Evolutionary conservation across 768 basidiomycete species (phyloP), one percentile per base, ranked within the genome.

Genomic region (Lactarius indigo): DNA sequence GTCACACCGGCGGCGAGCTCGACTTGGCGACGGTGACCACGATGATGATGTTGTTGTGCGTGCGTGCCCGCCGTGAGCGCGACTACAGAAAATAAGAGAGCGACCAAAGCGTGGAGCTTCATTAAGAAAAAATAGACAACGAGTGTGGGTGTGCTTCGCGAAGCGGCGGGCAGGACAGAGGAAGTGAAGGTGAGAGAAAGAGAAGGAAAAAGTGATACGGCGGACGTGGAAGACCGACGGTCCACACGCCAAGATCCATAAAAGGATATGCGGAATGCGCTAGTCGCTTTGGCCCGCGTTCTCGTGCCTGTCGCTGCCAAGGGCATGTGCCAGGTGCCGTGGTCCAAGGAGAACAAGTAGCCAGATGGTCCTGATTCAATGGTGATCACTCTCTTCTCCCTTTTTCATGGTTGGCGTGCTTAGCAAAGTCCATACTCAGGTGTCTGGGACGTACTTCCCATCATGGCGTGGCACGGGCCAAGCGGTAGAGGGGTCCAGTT

Each of bases 21-120:
- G 2, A n/a, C 42, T 56, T 72, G 71, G 41, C 69, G 71, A 55
- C 69, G 66, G 56, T 70, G 72, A 20, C 55, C 63, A 52, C 60
- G 65, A 15, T 63, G 35, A 28, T 59, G 65, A 26, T 66, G 70
- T 8, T 63, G 64, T 30, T 59, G 67, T 37, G 62, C 64, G 54
- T 64, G 64, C 5, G 67, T 68, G 37, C 65, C 64, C 37, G 60
- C 68, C 50, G 60, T 64, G 31, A 64, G 62, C 58, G 69, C 58
- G 37, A 70, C 64, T 37, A 20, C 23, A 10, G 57, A 63, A 26
- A 66, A 62, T 5, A 71, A 72, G 62, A 76, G 69, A 61, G 70
- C 52, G 63, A 70, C 61, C 50, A 74, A 64, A 52, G 71, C 61
- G 52, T 71, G 61, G 39, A 75, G 67, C 74, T 75, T 75, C 75